These are phyloP conservation scores for Kwoniella botswanensis DNA, from an alignment of 768 basidiomycete species.

Conservation along the genomic window DNA sequence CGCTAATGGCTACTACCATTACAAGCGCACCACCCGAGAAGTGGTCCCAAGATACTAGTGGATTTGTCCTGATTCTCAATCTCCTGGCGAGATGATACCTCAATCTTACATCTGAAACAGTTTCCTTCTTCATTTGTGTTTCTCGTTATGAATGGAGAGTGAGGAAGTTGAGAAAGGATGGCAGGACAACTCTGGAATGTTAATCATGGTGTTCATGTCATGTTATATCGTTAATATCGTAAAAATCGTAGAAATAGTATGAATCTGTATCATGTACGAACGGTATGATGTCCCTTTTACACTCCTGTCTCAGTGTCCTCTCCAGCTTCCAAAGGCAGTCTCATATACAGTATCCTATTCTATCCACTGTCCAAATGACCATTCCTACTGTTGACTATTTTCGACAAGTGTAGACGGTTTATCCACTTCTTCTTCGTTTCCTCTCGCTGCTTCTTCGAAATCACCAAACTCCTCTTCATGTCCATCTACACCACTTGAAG, in stretches of 20 bases:
- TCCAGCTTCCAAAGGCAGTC: neutral
- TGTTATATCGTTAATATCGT: slow-evolving; percentile 4
- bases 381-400: neutral
- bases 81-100: neutral
- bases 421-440: neutral
- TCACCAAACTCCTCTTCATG: slow-evolving; percentile 22
- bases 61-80: neutral
- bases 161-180: neutral
- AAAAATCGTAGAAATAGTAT: neutral
- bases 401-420: neutral
- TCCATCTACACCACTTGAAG: neutral
- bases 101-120: neutral
- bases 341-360: neutral
- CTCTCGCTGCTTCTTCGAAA: neutral
- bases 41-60: slow-evolving; percentile 44
- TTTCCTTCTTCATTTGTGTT: neutral
- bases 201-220: neutral
- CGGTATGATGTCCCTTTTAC: neutral
- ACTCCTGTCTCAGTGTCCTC: neutral
- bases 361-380: neutral
- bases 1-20: slow-evolving; percentile 55
- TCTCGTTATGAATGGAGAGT: neutral
- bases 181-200: neutral
- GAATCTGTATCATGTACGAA: neutral
- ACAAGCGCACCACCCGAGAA: slow-evolving; percentile 57